These are phyloP conservation scores for Lojkania enalia DNA, from an alignment of 2,329 filamentous ascomycete genomes.

Conservation along the genomic window DNA sequence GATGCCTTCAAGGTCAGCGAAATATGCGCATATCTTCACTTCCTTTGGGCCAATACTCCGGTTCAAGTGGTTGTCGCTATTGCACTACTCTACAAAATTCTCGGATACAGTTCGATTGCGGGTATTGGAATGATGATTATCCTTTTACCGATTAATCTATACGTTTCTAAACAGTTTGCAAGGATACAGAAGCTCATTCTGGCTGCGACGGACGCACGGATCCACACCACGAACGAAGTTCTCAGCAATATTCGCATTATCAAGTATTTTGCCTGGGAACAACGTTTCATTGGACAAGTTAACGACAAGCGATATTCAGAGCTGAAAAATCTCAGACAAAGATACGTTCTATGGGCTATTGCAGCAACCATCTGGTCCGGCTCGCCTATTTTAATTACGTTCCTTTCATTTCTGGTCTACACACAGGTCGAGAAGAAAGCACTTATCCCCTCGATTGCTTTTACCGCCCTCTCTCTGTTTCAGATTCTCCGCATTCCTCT, in stretches of 20 bases:
- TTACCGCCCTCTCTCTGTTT: constrained; percentile 94
- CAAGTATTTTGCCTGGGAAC: constrained; percentile 99
- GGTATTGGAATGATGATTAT: constrained; percentile 89
- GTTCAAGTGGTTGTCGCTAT: constrained; percentile 84
- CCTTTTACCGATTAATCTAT: constrained; percentile 87
- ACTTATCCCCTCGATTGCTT: constrained; percentile 88
- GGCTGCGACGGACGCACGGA: constrained; percentile 90
- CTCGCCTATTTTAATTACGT: constrained; percentile 91
- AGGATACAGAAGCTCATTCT: constrained; percentile 88
- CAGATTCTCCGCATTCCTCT: constrained; percentile 89
- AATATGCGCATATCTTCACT: constrained; percentile 92
- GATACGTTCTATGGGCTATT: constrained; percentile 88
- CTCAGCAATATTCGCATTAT: constrained; percentile 98
- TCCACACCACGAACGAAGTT: constrained; percentile 95
- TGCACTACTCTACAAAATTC: constrained; percentile 80
- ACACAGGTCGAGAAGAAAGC: constrained; percentile 88
- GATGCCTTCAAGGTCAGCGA: constrained; percentile 99
- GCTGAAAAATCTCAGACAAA: constrained; percentile 73
- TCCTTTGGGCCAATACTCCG: constrained; percentile 88
- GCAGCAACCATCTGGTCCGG: constrained; percentile 97
- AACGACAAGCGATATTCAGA: constrained; percentile 85
- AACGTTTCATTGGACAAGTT: constrained; percentile 82
- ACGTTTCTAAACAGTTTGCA: constrained; percentile 82
- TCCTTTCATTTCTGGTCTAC: constrained; percentile 93
- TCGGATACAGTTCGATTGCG: constrained; percentile 91